Percentiles rank a stretch among this genome's conserved stretches.
phyloP scores from a whole-genome alignment of 1,284 basidiomycete species.

The Ceratobasidium theobromae region DNA sequence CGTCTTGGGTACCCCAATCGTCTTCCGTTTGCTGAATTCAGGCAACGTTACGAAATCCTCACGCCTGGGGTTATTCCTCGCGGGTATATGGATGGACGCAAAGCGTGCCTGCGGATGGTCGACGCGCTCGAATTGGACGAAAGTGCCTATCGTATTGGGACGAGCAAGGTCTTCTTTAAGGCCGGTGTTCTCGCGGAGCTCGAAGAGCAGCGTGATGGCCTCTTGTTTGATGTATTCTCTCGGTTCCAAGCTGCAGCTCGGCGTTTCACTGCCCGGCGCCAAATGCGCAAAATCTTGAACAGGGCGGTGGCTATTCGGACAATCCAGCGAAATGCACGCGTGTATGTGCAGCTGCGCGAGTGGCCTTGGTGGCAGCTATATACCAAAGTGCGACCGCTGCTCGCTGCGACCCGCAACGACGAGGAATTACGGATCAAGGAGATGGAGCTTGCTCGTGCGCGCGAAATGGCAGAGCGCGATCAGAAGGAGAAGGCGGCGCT shows the following conservation, averaged over 20 bases:
- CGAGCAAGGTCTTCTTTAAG: constrained; percentile 99
- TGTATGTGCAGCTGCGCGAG: constrained; percentile 85
- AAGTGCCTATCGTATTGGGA: constrained; percentile 85
- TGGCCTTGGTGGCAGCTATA: constrained; percentile 99
- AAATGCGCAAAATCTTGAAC: constrained; percentile 95
- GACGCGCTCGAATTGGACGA: constrained; percentile 87
- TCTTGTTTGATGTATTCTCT: constrained; percentile 89
- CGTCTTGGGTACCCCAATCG: constrained; percentile 97
- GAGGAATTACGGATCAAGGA: constrained; percentile 91
- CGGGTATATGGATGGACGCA: constrained; percentile 96
- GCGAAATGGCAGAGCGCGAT: constrained; percentile 85
- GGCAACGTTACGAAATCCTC: constrained; percentile 94
- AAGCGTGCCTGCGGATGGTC: constrained; percentile 93
- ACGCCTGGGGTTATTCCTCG: constrained; percentile 90
- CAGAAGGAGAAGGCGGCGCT: constrained; percentile 76
- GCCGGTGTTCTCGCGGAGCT: constrained; percentile 97
- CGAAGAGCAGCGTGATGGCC: constrained; percentile 87
- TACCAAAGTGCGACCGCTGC: constrained; percentile 89
- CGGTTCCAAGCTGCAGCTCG: constrained; percentile 83
- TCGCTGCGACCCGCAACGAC: constrained; percentile 90
- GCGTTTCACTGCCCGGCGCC: constrained; percentile 83
- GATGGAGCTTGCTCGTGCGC: constrained; percentile 76
- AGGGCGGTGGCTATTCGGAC: constrained; percentile 88
- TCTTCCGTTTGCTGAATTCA: constrained; percentile 95
- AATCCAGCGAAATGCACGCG: constrained; percentile 90